A percentile compares a stretch with the other conserved stretches of the same genome.
phyloP scores from a whole-genome alignment of 2,329 filamentous ascomycete species.

The Penicillium paneum region DNA sequence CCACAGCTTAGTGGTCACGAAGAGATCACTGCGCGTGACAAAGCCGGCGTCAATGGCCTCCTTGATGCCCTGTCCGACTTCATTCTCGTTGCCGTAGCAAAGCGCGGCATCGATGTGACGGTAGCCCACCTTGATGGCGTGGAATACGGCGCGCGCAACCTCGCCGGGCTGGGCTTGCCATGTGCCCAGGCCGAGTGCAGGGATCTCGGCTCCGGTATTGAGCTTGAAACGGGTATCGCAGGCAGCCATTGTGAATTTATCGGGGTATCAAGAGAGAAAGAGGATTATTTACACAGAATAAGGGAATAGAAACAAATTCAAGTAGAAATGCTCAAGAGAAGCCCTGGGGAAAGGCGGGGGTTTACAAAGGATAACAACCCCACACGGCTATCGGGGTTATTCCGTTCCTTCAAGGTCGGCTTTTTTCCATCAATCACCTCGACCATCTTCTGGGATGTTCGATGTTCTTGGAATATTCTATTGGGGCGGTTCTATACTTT shows the following conservation, averaged over 20 bases:
- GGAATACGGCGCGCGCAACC: slow-evolving; percentile 57
- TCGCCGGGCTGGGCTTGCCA: slow-evolving; percentile 62
- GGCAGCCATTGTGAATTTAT: slow-evolving; percentile 47
- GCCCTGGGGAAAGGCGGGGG: neutral
- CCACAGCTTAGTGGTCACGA: slow-evolving; percentile 84
- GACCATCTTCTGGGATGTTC: neutral
- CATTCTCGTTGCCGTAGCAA: slow-evolving; percentile 62
- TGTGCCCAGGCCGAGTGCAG: slow-evolving; percentile 62
- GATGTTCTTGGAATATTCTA: neutral
- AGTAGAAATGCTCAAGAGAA: neutral
- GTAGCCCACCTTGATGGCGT: slow-evolving; percentile 51
- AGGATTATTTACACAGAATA: neutral
- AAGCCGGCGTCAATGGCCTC: slow-evolving; percentile 67
- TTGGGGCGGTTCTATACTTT: neutral
- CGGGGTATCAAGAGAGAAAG: neutral
- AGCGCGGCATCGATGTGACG: slow-evolving; percentile 42
- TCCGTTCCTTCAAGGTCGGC: neutral
- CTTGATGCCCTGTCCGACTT: slow-evolving; percentile 74
- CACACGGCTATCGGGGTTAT: slow-evolving; percentile 11
- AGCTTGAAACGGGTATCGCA: slow-evolving; percentile 57
- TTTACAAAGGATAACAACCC: slow-evolving; percentile 4
- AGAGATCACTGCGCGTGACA: slow-evolving; percentile 73
- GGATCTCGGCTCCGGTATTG: slow-evolving; percentile 63
- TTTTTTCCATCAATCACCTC: slow-evolving; percentile 25
- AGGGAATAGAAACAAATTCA: neutral